Conservation (phyloP, 441 rosid species). For the Rhodomyrtus psidioides region DNA sequence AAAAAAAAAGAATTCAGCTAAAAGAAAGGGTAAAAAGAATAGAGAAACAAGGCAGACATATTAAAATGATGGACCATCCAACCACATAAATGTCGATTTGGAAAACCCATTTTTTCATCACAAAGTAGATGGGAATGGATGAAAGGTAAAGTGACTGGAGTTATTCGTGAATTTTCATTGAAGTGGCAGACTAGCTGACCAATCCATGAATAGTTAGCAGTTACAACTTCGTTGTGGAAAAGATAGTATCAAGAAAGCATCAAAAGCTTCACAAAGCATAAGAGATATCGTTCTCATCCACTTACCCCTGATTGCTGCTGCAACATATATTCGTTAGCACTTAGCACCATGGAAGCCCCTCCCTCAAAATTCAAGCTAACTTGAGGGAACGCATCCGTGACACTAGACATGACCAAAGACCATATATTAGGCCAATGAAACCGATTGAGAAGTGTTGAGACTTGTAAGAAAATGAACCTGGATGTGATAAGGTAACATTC, state of each 20-base stretch:
- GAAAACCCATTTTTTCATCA: neutral
- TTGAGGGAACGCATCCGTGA: neutral
- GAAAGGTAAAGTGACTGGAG: neutral
- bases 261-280: neutral
- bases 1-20: neutral
- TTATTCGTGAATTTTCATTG: neutral
- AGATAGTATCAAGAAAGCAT: neutral
- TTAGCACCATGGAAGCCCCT: constrained; percentile 4
- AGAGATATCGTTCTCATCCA: neutral
- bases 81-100: neutral
- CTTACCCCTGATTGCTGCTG: neutral
- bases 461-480: constrained; percentile 38
- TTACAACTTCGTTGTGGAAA: neutral
- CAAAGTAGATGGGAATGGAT: neutral
- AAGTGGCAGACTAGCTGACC: neutral
- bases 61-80: neutral
- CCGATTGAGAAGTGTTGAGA: neutral
- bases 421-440: neutral
- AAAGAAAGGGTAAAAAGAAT: neutral
- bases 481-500: constrained; percentile 63
- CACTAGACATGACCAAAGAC: neutral
- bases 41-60: neutral
- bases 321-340: constrained; percentile 4
- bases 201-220: neutral
- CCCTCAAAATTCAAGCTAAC: constrained; percentile 3